These are phyloP conservation scores for Limnomonas spitsbergensis DNA, from an alignment of 139 green algal species.

Conservation along the genomic window DNA sequence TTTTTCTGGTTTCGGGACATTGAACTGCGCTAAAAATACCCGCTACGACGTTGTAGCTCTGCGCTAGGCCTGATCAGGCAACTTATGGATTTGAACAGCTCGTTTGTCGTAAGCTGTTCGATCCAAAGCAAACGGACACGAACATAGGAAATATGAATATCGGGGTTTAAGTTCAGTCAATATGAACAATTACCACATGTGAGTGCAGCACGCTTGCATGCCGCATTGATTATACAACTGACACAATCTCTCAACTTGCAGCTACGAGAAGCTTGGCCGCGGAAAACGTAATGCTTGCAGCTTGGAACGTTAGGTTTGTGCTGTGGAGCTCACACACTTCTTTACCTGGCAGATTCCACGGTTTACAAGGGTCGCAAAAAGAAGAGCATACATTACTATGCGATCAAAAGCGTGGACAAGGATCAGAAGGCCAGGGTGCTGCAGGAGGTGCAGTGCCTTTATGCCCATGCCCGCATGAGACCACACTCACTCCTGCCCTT, in stretches of 20 bases:
- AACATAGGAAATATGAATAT: too few relatives aligned
- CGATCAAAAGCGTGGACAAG: conserved; percentile 91
- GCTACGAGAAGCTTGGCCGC: conserved; percentile 13
- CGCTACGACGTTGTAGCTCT: too few relatives aligned
- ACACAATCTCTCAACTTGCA: neutral
- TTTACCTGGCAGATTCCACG: conserved; percentile 52
- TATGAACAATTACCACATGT: conserved; percentile 26
- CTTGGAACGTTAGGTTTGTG: neutral
- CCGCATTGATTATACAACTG: neutral
- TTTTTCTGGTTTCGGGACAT: too few relatives aligned
- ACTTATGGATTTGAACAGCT: too few relatives aligned
- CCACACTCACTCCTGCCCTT: neutral
- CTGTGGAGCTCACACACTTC: neutral
- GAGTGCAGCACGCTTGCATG: neutral
- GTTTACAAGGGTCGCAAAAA: conserved; percentile 94
- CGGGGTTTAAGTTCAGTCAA: neutral
- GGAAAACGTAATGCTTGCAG: conserved; percentile 16
- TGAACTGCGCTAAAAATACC: too few relatives aligned
- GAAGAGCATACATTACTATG: conserved; percentile 92
- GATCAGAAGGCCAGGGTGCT: conserved; percentile 77
- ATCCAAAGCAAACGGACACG: too few relatives aligned
- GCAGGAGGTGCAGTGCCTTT: conserved; percentile 72
- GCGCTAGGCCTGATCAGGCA: too few relatives aligned
- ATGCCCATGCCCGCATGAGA: neutral
- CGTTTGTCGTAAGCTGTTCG: too few relatives aligned